Percentiles rank a stretch among this genome's conserved stretches.
Evolutionary conservation across 1,284 basidiomycete species (phyloP).

Genomic region (Amylostereum chailletii): DNA sequence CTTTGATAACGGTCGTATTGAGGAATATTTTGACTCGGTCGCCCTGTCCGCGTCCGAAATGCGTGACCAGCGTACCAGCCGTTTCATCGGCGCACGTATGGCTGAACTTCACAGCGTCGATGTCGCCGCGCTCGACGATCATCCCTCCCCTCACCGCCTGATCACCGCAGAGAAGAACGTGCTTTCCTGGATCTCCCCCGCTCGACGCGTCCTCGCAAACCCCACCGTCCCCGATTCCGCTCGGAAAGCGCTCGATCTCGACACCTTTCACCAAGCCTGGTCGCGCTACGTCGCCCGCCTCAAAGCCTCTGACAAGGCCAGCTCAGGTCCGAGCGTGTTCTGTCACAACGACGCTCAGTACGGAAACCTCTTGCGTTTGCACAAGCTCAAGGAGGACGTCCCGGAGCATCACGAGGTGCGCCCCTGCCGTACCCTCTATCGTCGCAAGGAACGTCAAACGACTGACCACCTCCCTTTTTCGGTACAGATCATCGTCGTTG

Average conservation of each 20-base stretch:
- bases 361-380: conserved; percentile 81
- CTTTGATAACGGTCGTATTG: conserved; percentile 87
- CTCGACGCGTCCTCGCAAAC: conserved; percentile 56
- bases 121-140: conserved; percentile 54
- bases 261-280: conserved; percentile 58
- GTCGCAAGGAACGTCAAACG: conserved; percentile 9
- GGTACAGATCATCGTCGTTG: conserved; percentile 80
- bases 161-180: conserved; percentile 56
- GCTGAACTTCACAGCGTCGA: conserved; percentile 89
- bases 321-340: conserved; percentile 61
- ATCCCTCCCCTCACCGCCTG: conserved; percentile 22
- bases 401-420: conserved; percentile 63
- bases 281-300: conserved; percentile 63
- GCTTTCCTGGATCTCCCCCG: conserved; percentile 51
- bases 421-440: conserved; percentile 6
- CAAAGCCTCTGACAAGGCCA: conserved; percentile 47
- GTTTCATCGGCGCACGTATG: conserved; percentile 86
- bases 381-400: conserved; percentile 40
- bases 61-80: conserved; percentile 64
- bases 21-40: conserved; percentile 87
- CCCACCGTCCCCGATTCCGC: conserved; percentile 34
- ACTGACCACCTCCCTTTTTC: conserved; percentile 7
- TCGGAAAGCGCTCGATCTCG: conserved; percentile 48
- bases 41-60: conserved; percentile 73
- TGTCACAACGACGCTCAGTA: conserved; percentile 92